Evolutionary conservation across 2,329 filamentous ascomycete genomes (phyloP).

Genomic region (Xylariaceae sp.): DNA sequence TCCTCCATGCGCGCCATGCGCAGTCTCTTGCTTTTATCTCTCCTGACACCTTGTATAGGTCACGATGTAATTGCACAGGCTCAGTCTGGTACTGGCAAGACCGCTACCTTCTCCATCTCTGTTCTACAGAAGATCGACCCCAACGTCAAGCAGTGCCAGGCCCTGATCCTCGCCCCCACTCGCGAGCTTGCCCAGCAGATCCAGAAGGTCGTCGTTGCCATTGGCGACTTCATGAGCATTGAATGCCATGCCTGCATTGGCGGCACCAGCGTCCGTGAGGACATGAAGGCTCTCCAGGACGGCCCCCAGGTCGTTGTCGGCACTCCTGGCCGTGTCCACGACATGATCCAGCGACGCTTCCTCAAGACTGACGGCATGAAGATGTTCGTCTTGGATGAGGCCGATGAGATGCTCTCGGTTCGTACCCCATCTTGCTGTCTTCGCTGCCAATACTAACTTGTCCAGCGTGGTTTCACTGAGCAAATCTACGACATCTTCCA

Average conservation of each 20-base stretch:
- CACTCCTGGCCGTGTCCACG: conserved; percentile 96
- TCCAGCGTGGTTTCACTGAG: conserved; percentile 93
- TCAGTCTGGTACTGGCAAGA: conserved; percentile 99
- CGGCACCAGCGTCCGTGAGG: conserved; percentile 95
- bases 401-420: conserved; percentile 97
- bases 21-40: conserved; percentile 4
- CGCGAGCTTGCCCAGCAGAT: conserved; percentile 99
- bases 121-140: conserved; percentile 98
- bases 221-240: conserved; percentile 99
- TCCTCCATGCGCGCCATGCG: background rate
- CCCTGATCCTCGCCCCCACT: conserved; percentile 94
- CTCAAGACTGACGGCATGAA: conserved; percentile 98
- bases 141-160: conserved; percentile 94
- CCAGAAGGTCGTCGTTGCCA: conserved; percentile 97
- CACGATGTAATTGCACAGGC: conserved; percentile 99
- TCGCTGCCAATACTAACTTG: conserved; percentile 35
- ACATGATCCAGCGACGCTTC: conserved; percentile 99
- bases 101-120: conserved; percentile 98
- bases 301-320: conserved; percentile 97
- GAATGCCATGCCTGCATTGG: conserved; percentile 99
- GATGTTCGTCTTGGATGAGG: conserved; percentile 99
- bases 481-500: conserved; percentile 99
- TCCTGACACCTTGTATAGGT: conserved; percentile 46
- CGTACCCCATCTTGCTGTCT: conserved; percentile 32
- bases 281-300: conserved; percentile 96